Conservation (phyloP, 345 rosid genomes). For the Cardamine chenopodiifolia region DNA sequence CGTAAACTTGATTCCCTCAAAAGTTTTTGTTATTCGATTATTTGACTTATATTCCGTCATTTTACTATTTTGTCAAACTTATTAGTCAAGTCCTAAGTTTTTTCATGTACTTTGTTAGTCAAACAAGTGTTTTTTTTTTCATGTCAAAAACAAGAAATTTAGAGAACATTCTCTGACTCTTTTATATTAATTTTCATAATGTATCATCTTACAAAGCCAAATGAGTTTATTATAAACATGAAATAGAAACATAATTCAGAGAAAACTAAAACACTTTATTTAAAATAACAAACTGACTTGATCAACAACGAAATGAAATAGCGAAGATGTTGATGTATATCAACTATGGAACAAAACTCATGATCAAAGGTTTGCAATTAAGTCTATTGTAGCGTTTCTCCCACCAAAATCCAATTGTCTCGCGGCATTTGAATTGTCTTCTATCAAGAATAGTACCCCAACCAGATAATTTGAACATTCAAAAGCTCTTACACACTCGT, state of each 20-base stretch:
- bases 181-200: neutral
- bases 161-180: neutral
- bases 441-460: neutral
- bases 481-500: neutral
- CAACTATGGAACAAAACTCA: neutral
- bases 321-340: neutral
- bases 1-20: no score
- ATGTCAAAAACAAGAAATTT: neutral
- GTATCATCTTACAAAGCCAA: neutral
- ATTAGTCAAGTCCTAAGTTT: no score
- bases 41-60: no score
- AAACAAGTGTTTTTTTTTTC: no score
- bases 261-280: neutral
- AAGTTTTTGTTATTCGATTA: no score
- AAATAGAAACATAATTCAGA: neutral
- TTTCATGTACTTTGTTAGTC: no score
- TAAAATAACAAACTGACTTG: neutral
- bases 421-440: neutral
- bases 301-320: neutral
- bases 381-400: neutral
- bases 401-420: neutral
- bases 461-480: neutral
- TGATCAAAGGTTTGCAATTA: neutral
- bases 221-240: neutral
- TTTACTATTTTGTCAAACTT: no score